A percentile compares a stretch with the other conserved stretches of the same genome.
Evolutionary conservation across 1,139 yeast genomes (phyloP).

Genomic region (Yamadazyma dushanensis): DNA sequence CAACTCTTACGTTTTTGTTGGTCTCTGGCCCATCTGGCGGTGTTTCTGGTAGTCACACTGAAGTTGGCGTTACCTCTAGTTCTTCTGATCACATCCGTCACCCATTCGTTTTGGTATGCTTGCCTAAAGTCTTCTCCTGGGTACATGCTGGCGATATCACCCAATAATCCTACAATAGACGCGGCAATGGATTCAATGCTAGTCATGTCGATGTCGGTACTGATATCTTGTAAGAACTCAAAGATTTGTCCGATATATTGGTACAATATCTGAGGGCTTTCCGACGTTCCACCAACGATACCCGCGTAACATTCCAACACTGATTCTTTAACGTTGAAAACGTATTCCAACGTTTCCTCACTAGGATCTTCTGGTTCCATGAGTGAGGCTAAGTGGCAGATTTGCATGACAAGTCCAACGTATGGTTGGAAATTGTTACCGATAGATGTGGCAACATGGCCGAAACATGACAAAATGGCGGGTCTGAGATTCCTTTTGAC

Average conservation of each 20-base stretch:
- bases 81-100: constrained; percentile 70
- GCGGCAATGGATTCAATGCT: constrained; percentile 68
- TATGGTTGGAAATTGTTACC: constrained; percentile 76
- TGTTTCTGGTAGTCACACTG: constrained; percentile 69
- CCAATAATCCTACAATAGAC: constrained; percentile 83
- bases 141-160: constrained; percentile 88
- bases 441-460: constrained; percentile 90
- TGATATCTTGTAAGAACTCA: constrained; percentile 61
- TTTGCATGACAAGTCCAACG: constrained; percentile 73
- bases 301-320: constrained; percentile 95
- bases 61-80: constrained; percentile 66
- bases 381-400: constrained; percentile 51
- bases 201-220: constrained; percentile 58
- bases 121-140: constrained; percentile 71
- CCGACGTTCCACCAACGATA: constrained; percentile 81
- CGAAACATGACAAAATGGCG: constrained; percentile 88
- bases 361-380: constrained; percentile 57
- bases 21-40: constrained; percentile 96
- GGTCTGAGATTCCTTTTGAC: constrained; percentile 84
- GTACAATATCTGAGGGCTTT: constrained; percentile 61
- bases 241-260: constrained; percentile 72
- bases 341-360: constrained; percentile 76
- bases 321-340: constrained; percentile 72
- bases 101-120: constrained; percentile 72
- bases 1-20: constrained; percentile 55